Evolutionary conservation across 2,329 filamentous ascomycete species (phyloP).

Genomic region (Fusarium sp.): DNA sequence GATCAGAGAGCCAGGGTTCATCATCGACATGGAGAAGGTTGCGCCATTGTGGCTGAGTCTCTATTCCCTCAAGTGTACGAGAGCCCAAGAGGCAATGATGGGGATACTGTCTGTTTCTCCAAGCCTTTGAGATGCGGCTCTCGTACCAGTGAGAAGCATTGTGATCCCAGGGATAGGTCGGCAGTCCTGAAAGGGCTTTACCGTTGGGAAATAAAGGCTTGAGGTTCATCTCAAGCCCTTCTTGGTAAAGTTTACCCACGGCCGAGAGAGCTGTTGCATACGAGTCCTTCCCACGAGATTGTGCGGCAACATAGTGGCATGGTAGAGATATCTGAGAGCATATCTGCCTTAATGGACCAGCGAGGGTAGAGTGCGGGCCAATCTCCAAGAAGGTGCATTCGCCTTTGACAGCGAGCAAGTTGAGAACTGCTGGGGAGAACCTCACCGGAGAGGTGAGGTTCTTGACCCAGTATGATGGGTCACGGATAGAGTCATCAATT

Average conservation of each 20-base stretch:
- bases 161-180: conserved; percentile 59
- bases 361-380: conserved; percentile 46
- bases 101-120: conserved; percentile 49
- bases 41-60: conserved; percentile 47
- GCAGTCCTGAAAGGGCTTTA: conserved; percentile 46
- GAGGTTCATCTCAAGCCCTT: background rate
- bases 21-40: conserved; percentile 46
- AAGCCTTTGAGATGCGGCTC: conserved; percentile 48
- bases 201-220: conserved; percentile 43
- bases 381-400: conserved; percentile 41
- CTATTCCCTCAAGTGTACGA: conserved; percentile 36
- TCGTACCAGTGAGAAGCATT: conserved; percentile 55
- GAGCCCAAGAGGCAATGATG: conserved; percentile 60
- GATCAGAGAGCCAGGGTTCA: conserved; percentile 58
- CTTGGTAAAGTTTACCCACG: conserved; percentile 13
- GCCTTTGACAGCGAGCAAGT: background rate
- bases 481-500: conserved; percentile 54
- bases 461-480: conserved; percentile 58
- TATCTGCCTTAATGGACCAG: conserved; percentile 41
- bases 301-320: background rate
- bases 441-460: conserved; percentile 55
- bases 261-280: background rate
- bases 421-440: conserved; percentile 53
- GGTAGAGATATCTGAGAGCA: background rate
- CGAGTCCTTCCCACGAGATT: conserved; percentile 1